Conservation (phyloP, 768 basidiomycete species). For the Tylopilus cervinicoccineus region DNA sequence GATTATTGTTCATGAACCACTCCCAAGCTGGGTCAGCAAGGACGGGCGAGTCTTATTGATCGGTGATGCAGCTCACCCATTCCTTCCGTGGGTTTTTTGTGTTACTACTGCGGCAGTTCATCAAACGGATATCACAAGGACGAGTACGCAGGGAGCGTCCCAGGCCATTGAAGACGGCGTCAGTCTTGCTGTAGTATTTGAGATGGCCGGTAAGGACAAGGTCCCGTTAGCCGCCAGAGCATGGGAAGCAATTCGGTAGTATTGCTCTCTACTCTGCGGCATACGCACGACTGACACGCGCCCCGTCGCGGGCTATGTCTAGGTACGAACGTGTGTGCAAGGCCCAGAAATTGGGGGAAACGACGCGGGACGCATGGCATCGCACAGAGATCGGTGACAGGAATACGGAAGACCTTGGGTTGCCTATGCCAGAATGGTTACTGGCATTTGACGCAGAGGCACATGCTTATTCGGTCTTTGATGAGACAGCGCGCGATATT, state of each 20-base stretch:
- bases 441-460: slow-evolving; percentile 25
- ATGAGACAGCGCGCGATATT: slow-evolving; percentile 18
- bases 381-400: slow-evolving; percentile 14
- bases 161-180: slow-evolving; percentile 41
- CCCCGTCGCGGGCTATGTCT: not conserved
- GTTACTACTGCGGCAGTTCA: not conserved
- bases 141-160: slow-evolving; percentile 34
- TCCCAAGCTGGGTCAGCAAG: slow-evolving; percentile 35
- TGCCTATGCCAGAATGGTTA: slow-evolving; percentile 28
- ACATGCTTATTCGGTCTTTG: slow-evolving; percentile 22
- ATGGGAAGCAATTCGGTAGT: slow-evolving; percentile 15
- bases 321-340: slow-evolving; percentile 24
- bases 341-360: slow-evolving; percentile 24
- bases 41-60: slow-evolving; percentile 21
- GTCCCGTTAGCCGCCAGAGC: slow-evolving; percentile 5
- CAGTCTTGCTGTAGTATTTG: slow-evolving; percentile 30
- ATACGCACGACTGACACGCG: not conserved
- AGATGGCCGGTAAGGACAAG: slow-evolving; percentile 2
- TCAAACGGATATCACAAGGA: slow-evolving; percentile 1
- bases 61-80: slow-evolving; percentile 31
- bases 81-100: slow-evolving; percentile 23
- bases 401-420: slow-evolving; percentile 8
- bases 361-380: slow-evolving; percentile 24
- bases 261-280: not conserved
- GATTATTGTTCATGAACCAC: slow-evolving; percentile 34